Base-by-base conservation (phyloP, 495 filamentous ascomycete species). In the Xylaria flabelliformis region DNA sequence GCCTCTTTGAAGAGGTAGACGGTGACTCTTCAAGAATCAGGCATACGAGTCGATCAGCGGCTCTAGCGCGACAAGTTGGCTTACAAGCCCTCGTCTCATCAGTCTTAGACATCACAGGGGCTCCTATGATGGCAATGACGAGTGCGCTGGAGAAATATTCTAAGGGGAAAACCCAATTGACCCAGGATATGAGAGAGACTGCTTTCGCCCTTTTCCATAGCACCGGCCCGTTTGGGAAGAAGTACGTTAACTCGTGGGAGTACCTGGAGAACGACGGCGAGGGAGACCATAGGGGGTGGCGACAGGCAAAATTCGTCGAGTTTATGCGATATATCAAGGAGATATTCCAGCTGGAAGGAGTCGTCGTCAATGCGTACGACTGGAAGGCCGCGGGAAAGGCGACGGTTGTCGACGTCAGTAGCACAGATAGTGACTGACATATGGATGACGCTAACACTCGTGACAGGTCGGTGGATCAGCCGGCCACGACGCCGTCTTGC, bases 91-190 rank as follows among this genome's bases (percentile, higher is more conserved):
- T 91, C 90, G 58, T 93, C 83, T 80, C 92, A 87, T 75, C 89
- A 88, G n/a, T 85, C 79, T 75, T 93, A 86, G 71, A 93, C 90
- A 74, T 93, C 89, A 69, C 91, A 84, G 78, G 92, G 89, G 71
- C 91, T 46, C 90, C 91, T 8, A 84, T 89, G 77, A 91, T 89
- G 46, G 89, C 91, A 24, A 82, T 83, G 58, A 92, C 72, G 19
- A 65, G 67, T 53, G 74, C 79, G 4, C 65, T 79, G 44, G 50
- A 73, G 19, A 74, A 73, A 61, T 79, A 75, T 19, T 70, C 73
- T 19, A 72, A 74, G 7, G 77, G 74, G 0, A 79, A 75, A 55
- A 58, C 71, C n/a, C 72, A 73, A 10, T 44, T 77, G 24, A 72
- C 77, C 1, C 75, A 78, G 46, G 62, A 77, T 21, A 68, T 76